Evolutionary conservation across 2,329 filamentous ascomycete genomes (phyloP).

Genomic region (Sporothrix curviconia): DNA sequence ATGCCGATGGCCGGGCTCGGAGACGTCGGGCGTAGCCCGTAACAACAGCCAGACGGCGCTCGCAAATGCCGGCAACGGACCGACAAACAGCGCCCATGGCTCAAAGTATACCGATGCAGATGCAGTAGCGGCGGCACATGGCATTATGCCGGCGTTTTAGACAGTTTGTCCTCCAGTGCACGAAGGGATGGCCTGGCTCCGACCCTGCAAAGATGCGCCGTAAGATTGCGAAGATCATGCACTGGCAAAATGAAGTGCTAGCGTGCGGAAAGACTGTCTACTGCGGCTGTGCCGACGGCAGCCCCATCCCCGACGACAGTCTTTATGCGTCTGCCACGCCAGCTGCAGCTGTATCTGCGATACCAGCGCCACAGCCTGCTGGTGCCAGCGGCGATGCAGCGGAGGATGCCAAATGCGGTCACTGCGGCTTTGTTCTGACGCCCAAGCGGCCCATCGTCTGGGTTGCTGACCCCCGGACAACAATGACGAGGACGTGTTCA

Average conservation of each 20-base stretch:
- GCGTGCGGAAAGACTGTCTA: conserved; percentile 25
- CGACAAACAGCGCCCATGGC: background rate
- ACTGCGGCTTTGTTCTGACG: conserved; percentile 2
- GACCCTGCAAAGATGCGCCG: conserved; percentile 15
- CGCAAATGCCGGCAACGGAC: too few species aligned
- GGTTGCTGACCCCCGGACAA: conserved; percentile 2
- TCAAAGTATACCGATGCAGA: background rate
- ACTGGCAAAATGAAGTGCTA: conserved; percentile 46
- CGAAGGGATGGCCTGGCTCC: conserved; percentile 15
- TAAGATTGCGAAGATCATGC: conserved; percentile 35
- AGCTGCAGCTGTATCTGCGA: background rate
- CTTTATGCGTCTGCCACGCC: background rate
- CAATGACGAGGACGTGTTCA: background rate
- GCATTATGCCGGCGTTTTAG: background rate
- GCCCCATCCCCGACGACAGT: background rate
- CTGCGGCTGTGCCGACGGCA: conserved; percentile 27
- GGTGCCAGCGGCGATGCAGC: background rate
- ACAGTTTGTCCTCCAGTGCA: conserved; percentile 1
- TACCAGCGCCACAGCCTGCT: background rate
- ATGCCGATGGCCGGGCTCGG: background rate
- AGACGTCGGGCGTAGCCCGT: background rate
- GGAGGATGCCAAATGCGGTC: background rate
- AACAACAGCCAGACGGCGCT: background rate
- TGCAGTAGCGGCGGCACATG: background rate
- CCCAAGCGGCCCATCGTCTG: conserved; percentile 10